phyloP scores from a whole-genome alignment of 2,329 filamentous ascomycete genomes.

The Cladorrhinum sp. region DNA sequence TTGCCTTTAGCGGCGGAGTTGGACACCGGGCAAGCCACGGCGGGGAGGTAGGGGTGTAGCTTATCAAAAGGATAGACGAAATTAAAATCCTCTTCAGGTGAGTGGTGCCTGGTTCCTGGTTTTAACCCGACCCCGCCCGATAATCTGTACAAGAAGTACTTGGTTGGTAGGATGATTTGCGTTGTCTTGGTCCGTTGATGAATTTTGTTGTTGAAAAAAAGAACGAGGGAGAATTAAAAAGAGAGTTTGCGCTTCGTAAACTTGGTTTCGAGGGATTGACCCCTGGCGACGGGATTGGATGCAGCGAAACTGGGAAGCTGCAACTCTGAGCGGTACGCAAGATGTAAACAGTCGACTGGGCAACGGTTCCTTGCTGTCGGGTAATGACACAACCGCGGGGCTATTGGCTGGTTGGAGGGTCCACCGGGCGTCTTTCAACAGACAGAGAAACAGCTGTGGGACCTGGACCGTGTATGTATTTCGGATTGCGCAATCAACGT shows the following conservation, averaged over 20 bases:
- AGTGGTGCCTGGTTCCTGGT: too few species aligned
- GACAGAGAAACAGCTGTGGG: too few species aligned
- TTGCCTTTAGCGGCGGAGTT: conserved; percentile 10
- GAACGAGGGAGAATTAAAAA: background rate
- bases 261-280: background rate
- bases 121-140: conserved; percentile 15
- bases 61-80: background rate
- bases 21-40: conserved; percentile 14
- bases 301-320: conserved; percentile 13
- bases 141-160: conserved; percentile 8
- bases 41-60: background rate
- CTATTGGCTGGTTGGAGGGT: conserved; percentile 13
- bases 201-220: background rate
- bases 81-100: background rate
- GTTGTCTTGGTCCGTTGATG: background rate
- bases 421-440: background rate
- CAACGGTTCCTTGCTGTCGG: conserved; percentile 23
- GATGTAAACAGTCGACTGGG: conserved; percentile 31
- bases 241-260: background rate
- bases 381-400: conserved; percentile 25
- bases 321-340: conserved; percentile 6
- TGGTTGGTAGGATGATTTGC: too few species aligned
- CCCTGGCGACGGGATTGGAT: background rate
- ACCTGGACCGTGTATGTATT: too few species aligned
- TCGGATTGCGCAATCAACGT: background rate